A percentile compares a stretch with the other conserved stretches of the same genome.
Conservation (phyloP, 495 filamentous ascomycete genomes). For the Evansstolkia leycettana region DNA sequence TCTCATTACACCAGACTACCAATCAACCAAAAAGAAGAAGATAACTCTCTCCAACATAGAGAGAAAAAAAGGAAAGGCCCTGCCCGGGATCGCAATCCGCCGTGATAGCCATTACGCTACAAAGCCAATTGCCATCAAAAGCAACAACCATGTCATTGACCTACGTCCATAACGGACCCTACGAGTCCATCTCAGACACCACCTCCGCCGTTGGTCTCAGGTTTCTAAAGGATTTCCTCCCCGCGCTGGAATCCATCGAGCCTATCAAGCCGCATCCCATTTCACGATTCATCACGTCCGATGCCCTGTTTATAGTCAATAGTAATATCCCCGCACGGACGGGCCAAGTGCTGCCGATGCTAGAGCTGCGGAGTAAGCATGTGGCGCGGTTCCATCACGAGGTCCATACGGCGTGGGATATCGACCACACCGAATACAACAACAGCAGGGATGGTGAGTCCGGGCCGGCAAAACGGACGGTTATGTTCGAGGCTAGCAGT, state of each 20-base stretch:
- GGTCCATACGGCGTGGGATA: constrained; percentile 15
- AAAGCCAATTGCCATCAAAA: too few relatives aligned
- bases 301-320: constrained; percentile 9
- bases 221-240: constrained; percentile 13
- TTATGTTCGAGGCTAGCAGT: constrained; percentile 15
- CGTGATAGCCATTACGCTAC: too few relatives aligned
- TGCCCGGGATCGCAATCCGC: too few relatives aligned
- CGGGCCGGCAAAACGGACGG: constrained; percentile 6
- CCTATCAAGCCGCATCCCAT: constrained; percentile 2
- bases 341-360: constrained; percentile 5
- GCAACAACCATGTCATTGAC: too few relatives aligned
- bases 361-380: constrained; percentile 10
- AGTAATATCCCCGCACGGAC: constrained; percentile 7
- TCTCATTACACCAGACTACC: too few relatives aligned
- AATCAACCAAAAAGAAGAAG: too few relatives aligned
- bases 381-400: constrained; percentile 8
- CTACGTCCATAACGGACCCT: constrained; percentile 6
- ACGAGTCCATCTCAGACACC: constrained; percentile 6
- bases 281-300: constrained; percentile 7
- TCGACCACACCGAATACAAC: constrained; percentile 3
- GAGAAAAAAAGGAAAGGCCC: too few relatives aligned
- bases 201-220: constrained; percentile 10
- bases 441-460: not conserved
- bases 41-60: too few relatives aligned
- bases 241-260: constrained; percentile 10